Conservation (phyloP, 1,139 yeast species). For the Blastobotrys illinoisensis region DNA sequence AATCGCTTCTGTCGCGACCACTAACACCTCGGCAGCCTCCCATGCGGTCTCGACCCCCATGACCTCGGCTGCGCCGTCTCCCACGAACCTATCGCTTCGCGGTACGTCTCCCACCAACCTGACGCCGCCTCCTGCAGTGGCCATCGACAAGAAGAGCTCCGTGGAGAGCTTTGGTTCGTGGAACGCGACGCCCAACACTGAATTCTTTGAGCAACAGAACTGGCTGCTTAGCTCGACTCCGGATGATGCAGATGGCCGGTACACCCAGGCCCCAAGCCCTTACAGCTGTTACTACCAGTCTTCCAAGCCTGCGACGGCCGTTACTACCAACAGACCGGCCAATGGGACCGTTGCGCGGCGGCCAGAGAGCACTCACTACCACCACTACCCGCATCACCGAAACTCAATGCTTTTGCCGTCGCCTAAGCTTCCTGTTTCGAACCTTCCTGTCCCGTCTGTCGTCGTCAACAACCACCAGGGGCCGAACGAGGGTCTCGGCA, state of each 20-base stretch:
- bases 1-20: conserved; percentile 5
- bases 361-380: not conserved
- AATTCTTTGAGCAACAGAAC: conserved; percentile 22
- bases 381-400: conserved; percentile 8
- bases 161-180: conserved; percentile 20
- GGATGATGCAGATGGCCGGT: conserved; percentile 3
- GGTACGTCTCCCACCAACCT: not conserved
- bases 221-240: conserved; percentile 19
- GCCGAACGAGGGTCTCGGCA: not conserved
- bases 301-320: not conserved
- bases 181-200: conserved; percentile 19
- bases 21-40: conserved; percentile 3
- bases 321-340: not conserved
- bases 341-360: not conserved
- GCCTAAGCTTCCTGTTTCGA: conserved; percentile 12
- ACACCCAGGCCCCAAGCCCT: not conserved
- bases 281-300: conserved; percentile 4
- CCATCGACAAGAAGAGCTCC: conserved; percentile 7
- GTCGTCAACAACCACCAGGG: not conserved
- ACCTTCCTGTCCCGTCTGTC: not conserved
- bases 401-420: conserved; percentile 21
- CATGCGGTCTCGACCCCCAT: conserved; percentile 11
- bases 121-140: not conserved
- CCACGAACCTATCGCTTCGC: conserved; percentile 2
- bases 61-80: conserved; percentile 10